Evolutionary conservation across 768 basidiomycete species (phyloP).

Genomic region (Amyloporia xantha): DNA sequence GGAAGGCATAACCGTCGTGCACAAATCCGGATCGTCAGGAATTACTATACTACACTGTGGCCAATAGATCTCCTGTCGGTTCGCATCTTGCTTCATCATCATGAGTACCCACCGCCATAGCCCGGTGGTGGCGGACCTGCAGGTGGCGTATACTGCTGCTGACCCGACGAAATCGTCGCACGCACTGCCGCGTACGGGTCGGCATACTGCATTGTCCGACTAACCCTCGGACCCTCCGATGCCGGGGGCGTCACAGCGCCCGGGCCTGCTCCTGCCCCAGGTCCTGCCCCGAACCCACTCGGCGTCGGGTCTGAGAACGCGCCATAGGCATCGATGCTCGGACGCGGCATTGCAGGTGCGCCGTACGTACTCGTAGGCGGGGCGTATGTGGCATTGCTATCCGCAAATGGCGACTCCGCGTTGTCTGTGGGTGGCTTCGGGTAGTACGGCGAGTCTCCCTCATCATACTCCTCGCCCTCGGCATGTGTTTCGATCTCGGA

Average conservation of each 20-base stretch:
- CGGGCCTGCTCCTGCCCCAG: slow-evolving; percentile 36
- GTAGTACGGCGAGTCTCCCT: slow-evolving; percentile 46
- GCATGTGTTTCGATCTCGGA: slow-evolving; percentile 20
- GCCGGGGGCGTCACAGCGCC: slow-evolving; percentile 20
- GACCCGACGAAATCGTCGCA: slow-evolving; percentile 28
- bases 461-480: slow-evolving; percentile 45
- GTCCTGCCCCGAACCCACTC: slow-evolving; percentile 50
- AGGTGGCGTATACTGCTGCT: slow-evolving; percentile 1
- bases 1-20: background rate
- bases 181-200: slow-evolving; percentile 81
- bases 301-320: slow-evolving; percentile 88
- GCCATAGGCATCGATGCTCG: slow-evolving; percentile 83
- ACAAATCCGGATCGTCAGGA: background rate
- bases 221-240: slow-evolving; percentile 50
- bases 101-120: slow-evolving; percentile 7
- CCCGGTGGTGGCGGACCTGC: slow-evolving; percentile 9
- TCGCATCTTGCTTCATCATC: background rate
- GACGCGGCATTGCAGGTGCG: slow-evolving; percentile 20
- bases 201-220: slow-evolving; percentile 91
- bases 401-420: slow-evolving; percentile 43
- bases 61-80: background rate
- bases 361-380: slow-evolving; percentile 22
- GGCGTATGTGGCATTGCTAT: slow-evolving; percentile 23
- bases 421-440: slow-evolving; percentile 37
- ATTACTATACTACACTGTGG: background rate